Percentiles rank a stretch among this genome's conserved stretches.
Evolutionary conservation across 2,329 filamentous ascomycete species (phyloP).

Genomic region (Colletotrichum costaricense): DNA sequence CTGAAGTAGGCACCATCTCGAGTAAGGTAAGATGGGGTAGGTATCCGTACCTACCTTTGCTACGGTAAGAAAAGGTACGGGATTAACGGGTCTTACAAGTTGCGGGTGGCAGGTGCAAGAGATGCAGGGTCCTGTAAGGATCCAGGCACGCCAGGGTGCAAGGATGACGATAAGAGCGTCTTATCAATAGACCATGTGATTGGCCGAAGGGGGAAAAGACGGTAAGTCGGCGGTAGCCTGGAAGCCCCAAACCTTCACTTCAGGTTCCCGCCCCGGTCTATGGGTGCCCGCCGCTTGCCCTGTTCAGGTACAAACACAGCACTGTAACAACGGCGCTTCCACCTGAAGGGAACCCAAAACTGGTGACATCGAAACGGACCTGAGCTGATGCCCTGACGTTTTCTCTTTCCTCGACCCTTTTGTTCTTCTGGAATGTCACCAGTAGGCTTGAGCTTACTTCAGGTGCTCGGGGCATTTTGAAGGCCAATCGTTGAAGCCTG

Average conservation of each 20-base stretch:
- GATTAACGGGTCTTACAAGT: background rate
- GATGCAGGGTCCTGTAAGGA: conserved; percentile 10
- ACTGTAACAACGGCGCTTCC: background rate
- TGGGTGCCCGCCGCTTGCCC: background rate
- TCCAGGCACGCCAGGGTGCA: background rate
- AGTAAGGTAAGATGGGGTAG: too few relatives aligned
- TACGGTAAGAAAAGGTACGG: background rate
- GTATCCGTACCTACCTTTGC: too few relatives aligned
- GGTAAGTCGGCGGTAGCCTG: background rate
- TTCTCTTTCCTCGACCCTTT: background rate
- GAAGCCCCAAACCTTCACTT: background rate
- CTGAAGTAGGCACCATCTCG: background rate
- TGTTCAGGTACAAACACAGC: background rate
- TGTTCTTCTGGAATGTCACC: background rate
- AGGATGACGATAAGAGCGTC: background rate
- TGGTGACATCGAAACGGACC: background rate
- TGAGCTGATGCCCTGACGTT: background rate
- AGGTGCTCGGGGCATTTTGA: background rate
- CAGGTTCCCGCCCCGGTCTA: background rate
- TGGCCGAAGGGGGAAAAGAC: background rate
- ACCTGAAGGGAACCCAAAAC: background rate
- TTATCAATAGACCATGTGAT: background rate
- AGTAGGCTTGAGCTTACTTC: background rate
- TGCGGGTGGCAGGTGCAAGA: background rate
- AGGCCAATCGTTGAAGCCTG: background rate